Conservation (phyloP, 179 eudicot species). For the Pouteria campechiana region DNA sequence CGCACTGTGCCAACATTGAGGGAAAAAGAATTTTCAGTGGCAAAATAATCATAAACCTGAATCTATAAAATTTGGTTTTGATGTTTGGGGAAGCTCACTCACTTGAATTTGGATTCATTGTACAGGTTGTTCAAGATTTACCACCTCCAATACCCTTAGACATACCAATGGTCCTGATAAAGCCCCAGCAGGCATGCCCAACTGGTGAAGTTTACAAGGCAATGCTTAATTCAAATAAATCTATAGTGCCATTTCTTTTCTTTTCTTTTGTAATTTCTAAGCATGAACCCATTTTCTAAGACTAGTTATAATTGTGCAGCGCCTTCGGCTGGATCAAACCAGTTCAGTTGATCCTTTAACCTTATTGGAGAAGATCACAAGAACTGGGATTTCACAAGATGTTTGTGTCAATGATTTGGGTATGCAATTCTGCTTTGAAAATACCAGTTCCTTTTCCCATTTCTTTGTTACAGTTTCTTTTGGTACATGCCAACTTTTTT, state of each 20-base stretch:
- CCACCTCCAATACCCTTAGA: slow-evolving; percentile 60
- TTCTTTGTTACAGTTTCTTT: no score
- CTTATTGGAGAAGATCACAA: slow-evolving; percentile 73
- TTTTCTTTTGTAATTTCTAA: no score
- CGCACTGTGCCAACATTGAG: no score
- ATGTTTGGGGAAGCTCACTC: no score
- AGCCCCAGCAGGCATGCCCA: slow-evolving; percentile 85
- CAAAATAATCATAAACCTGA: no score
- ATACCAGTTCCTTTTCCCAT: no score
- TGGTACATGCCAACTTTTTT: no score
- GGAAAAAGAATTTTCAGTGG: no score
- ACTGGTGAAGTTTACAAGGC: slow-evolving; percentile 98
- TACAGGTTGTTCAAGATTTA: slow-evolving; percentile 65
- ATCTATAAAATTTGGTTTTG: no score
- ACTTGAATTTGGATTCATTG: slow-evolving; percentile 6
- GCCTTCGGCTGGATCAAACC: slow-evolving; percentile 56
- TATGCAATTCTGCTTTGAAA: no score
- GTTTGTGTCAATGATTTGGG: slow-evolving; percentile 94
- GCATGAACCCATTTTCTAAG: slow-evolving; percentile 1
- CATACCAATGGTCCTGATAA: slow-evolving; percentile 85
- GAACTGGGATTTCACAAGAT: slow-evolving; percentile 80
- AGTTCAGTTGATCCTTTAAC: slow-evolving; percentile 62
- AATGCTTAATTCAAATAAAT: slow-evolving; percentile 1
- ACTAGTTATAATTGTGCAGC: slow-evolving; percentile 22
- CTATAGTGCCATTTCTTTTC: neutral